Evolutionary conservation across 225 moss, liverwort and hornwort species (phyloP).

Genomic region (Marchantia polymorpha): DNA sequence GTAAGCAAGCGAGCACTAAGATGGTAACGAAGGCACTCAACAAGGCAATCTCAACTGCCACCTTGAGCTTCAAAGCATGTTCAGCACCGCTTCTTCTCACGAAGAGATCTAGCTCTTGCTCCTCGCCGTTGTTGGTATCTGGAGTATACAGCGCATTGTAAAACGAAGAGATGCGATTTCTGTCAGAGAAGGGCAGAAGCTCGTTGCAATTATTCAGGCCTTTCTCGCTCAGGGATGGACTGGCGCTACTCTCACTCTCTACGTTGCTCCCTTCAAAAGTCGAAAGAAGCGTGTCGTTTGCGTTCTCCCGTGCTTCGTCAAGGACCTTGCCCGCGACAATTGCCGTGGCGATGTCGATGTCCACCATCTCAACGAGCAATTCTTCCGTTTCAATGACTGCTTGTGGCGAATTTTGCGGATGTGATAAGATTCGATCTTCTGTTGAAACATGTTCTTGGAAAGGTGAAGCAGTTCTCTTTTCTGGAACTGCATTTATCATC

Average conservation of each 20-base stretch:
- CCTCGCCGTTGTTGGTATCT: conserved; percentile 18
- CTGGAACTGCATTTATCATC: neutral
- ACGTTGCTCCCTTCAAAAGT: neutral
- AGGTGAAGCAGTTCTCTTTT: too few species aligned
- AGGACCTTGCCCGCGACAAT: neutral
- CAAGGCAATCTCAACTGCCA: conserved; percentile 35
- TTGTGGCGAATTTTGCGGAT: neutral
- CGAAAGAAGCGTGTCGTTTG: neutral
- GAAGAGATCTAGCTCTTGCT: conserved; percentile 2
- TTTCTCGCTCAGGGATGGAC: conserved; percentile 3
- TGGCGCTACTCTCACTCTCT: conserved; percentile 16
- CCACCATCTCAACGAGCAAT: neutral
- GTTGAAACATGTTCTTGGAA: neutral
- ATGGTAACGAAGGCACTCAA: conserved; percentile 33
- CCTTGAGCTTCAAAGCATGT: conserved; percentile 14
- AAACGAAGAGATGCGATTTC: conserved; percentile 27
- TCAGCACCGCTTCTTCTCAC: neutral
- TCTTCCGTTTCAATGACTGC: neutral
- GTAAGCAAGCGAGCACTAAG: conserved; percentile 29
- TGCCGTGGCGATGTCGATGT: neutral
- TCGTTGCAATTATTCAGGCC: conserved; percentile 12
- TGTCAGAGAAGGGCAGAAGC: neutral
- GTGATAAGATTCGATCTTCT: too few species aligned
- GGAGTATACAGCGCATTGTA: conserved; percentile 38
- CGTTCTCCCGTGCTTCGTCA: conserved; percentile 8